These are phyloP conservation scores for Sphaerulina vaccinii DNA, from an alignment of 2,329 filamentous ascomycete genomes.

Conservation along the genomic window DNA sequence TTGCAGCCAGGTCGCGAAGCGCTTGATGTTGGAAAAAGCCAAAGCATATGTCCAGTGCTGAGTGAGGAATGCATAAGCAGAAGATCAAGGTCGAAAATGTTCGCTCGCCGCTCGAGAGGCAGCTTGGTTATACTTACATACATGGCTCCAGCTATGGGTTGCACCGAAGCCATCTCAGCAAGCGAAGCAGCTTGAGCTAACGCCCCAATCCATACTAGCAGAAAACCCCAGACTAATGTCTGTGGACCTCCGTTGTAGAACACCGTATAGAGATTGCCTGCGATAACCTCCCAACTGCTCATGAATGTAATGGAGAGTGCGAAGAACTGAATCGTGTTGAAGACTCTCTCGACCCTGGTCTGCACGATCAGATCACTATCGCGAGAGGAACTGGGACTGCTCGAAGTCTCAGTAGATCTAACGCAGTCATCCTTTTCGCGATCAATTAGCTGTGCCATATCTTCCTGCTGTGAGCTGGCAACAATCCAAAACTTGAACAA, in stretches of 20 bases:
- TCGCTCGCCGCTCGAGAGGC: no score
- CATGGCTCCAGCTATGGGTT: constrained; percentile 33
- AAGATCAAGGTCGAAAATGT: neutral
- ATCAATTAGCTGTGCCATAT: neutral
- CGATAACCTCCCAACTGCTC: constrained; percentile 30
- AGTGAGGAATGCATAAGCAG: neutral
- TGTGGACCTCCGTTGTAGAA: constrained; percentile 30
- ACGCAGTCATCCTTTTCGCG: constrained; percentile 9
- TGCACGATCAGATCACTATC: constrained; percentile 17
- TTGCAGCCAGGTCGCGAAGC: constrained; percentile 34
- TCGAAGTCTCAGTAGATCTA: constrained; percentile 1
- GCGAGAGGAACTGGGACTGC: neutral
- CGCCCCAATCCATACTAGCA: constrained; percentile 28
- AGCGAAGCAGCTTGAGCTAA: constrained; percentile 28
- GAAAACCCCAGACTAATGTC: constrained; percentile 29
- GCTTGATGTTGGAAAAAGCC: constrained; percentile 12
- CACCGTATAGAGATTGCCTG: constrained; percentile 26
- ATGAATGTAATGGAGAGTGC: constrained; percentile 29
- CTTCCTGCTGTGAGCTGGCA: no score
- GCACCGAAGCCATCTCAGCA: constrained; percentile 29
- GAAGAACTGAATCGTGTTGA: constrained; percentile 30
- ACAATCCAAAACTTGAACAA: no score
- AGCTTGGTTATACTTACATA: no score
- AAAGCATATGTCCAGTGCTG: neutral
- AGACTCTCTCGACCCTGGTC: constrained; percentile 24